A percentile compares a stretch with the other conserved stretches of the same genome.
Evolutionary conservation across 2,329 filamentous ascomycete genomes (phyloP).

Genomic region (Venturia carpophila): DNA sequence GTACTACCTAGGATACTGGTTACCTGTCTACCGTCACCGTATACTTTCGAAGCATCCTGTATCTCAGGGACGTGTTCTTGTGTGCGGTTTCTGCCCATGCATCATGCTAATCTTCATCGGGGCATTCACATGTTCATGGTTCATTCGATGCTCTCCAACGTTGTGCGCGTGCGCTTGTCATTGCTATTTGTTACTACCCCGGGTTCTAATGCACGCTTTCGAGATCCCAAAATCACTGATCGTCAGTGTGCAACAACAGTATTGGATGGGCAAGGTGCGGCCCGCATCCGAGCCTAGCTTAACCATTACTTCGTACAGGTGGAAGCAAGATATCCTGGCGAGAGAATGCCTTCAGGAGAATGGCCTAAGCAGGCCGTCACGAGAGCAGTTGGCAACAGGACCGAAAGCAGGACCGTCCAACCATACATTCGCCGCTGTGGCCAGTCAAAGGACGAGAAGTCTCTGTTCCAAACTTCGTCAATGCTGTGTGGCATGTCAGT

Average conservation of each 20-base stretch:
- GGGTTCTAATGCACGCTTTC: not conserved
- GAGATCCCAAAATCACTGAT: not conserved
- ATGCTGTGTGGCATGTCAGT: slow-evolving; percentile 15
- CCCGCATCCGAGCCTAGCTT: slow-evolving; percentile 12
- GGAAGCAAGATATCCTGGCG: not conserved
- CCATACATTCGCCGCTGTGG: slow-evolving; percentile 1
- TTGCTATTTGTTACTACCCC: not conserved
- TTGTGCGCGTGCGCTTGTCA: not conserved
- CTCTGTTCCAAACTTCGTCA: not conserved
- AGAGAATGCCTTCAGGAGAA: slow-evolving; percentile 1
- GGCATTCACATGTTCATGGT: not conserved
- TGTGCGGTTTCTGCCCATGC: not conserved
- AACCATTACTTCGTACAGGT: not conserved
- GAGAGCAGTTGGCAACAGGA: slow-evolving; percentile 5
- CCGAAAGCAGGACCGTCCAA: not conserved
- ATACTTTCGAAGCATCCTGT: not conserved
- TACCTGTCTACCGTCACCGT: not conserved
- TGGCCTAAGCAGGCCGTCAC: slow-evolving; percentile 12
- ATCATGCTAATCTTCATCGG: not conserved
- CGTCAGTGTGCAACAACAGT: not conserved
- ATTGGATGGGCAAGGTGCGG: slow-evolving; percentile 11
- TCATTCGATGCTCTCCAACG: not conserved
- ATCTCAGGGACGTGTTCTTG: not conserved
- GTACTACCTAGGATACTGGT: not conserved
- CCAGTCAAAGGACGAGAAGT: not conserved